Percentiles rank a stretch among this genome's conserved stretches.
phyloP scores from a whole-genome alignment of 2,329 filamentous ascomycete species.

The Penicillium olsonii region DNA sequence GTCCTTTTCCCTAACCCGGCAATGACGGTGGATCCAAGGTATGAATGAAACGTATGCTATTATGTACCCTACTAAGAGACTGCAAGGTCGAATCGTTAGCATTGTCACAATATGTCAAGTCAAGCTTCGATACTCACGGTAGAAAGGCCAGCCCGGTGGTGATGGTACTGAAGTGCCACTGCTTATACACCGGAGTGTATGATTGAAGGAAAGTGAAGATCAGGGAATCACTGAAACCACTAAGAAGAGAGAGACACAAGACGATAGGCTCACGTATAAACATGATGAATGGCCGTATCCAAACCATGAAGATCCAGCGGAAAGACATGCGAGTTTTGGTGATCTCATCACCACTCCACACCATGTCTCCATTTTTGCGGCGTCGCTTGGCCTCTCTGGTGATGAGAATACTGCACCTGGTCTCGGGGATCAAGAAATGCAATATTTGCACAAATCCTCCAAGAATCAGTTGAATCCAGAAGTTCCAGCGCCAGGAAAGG shows the following conservation, averaged over 20 bases:
- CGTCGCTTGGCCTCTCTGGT: constrained; percentile 60
- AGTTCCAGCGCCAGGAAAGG: constrained; percentile 60
- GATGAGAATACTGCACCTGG: constrained; percentile 59
- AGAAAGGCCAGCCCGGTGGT: constrained; percentile 56
- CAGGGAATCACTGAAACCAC: constrained; percentile 64
- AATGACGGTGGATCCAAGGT: constrained; percentile 51
- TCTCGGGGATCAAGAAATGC: constrained; percentile 58
- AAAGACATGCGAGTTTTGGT: constrained; percentile 56
- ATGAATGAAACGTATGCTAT: constrained; percentile 59
- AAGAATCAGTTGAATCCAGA: constrained; percentile 64
- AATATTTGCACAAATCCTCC: constrained; percentile 55
- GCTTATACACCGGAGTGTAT: constrained; percentile 59
- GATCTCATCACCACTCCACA: constrained; percentile 74
- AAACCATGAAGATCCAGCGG: constrained; percentile 58
- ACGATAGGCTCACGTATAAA: constrained; percentile 67
- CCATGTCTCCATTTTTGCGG: constrained; percentile 58
- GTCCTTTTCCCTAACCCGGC: constrained; percentile 42
- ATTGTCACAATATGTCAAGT: neutral
- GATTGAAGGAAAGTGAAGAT: constrained; percentile 69
- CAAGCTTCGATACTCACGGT: constrained; percentile 40
- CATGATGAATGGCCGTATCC: constrained; percentile 64
- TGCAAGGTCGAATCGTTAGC: constrained; percentile 12
- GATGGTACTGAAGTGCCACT: constrained; percentile 59
- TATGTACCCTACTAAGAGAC: constrained; percentile 58
- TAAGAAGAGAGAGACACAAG: constrained; percentile 61